Evolutionary conservation across 108 stramenopile genomes (phyloP).

Genomic region (Chaetoceros tenuissimus): DNA sequence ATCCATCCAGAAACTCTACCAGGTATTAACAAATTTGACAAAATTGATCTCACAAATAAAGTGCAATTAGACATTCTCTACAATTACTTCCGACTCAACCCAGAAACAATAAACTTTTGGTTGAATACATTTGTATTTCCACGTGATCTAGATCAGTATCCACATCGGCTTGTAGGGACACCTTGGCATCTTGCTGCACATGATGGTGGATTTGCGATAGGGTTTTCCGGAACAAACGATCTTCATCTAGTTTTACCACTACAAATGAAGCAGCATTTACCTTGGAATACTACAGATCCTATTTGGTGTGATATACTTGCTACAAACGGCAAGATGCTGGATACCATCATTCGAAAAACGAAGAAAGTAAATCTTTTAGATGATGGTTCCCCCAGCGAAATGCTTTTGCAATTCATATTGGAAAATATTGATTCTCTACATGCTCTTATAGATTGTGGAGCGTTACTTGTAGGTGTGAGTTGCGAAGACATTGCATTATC

Average conservation of each 20-base stretch:
- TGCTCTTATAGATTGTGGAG: constrained; percentile 41
- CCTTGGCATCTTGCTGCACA: constrained; percentile 43
- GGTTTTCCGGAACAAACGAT: constrained; percentile 41
- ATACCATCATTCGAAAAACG: constrained; percentile 18
- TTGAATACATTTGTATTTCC: constrained; percentile 33
- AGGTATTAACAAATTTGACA: constrained; percentile 17
- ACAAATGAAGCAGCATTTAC: constrained; percentile 28
- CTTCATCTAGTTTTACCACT: constrained; percentile 34
- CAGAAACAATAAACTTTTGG: constrained; percentile 35
- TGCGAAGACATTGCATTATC: constrained; percentile 10
- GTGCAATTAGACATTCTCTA: constrained; percentile 16
- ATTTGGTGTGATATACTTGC: constrained; percentile 9
- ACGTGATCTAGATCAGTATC: constrained; percentile 10
- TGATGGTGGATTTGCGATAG: constrained; percentile 8
- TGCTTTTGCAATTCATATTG: constrained; percentile 2
- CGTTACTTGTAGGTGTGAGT: constrained; percentile 24
- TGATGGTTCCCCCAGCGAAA: not conserved
- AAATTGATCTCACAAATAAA: constrained; percentile 34
- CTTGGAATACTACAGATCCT: constrained; percentile 10
- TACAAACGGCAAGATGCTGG: constrained; percentile 46
- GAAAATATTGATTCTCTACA: too few species aligned
- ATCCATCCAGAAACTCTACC: constrained; percentile 3
- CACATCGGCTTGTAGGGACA: constrained; percentile 18
- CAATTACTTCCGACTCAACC: constrained; percentile 13
- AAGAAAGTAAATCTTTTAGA: not conserved